phyloP scores from a whole-genome alignment of 805 yeast genomes.

The Candida stauntonica region DNA sequence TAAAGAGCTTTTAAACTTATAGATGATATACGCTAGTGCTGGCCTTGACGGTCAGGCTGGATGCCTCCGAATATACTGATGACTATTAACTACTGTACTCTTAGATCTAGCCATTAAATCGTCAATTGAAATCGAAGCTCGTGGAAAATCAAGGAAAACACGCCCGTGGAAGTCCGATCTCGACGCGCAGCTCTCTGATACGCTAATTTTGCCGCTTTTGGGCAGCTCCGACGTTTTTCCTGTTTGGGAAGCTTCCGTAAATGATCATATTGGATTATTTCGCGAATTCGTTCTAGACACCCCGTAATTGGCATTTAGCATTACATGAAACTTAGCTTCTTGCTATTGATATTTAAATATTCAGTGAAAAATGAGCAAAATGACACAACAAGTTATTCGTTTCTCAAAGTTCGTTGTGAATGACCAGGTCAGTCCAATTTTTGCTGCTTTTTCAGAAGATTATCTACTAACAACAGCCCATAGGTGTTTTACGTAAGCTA shows the following conservation, averaged over 20 bases:
- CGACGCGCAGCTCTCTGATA: too few species aligned
- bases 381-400: conserved; percentile 26
- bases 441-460: conserved; percentile 1
- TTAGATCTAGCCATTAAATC: too few species aligned
- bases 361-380: conserved; percentile 1
- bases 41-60: conserved; percentile 3
- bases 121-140: too few species aligned
- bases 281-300: neutral
- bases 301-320: neutral
- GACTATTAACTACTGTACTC: too few species aligned
- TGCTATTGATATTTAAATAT: too few species aligned
- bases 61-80: neutral
- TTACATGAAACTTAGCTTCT: too few species aligned
- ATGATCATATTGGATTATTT: neutral
- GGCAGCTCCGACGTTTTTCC: neutral
- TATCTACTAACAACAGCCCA: neutral
- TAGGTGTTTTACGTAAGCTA: conserved; percentile 11
- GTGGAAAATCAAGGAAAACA: neutral
- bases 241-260: neutral
- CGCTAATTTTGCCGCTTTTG: conserved; percentile 1
- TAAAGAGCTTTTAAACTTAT: neutral
- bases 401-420: conserved; percentile 54
- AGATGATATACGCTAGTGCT: neutral
- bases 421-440: conserved; percentile 39
- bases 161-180: too few species aligned